Evolutionary conservation across 2,329 filamentous ascomycete genomes (phyloP), one percentile per base, ranked within the genome.

Genomic region (Chaetomium sp.): DNA sequence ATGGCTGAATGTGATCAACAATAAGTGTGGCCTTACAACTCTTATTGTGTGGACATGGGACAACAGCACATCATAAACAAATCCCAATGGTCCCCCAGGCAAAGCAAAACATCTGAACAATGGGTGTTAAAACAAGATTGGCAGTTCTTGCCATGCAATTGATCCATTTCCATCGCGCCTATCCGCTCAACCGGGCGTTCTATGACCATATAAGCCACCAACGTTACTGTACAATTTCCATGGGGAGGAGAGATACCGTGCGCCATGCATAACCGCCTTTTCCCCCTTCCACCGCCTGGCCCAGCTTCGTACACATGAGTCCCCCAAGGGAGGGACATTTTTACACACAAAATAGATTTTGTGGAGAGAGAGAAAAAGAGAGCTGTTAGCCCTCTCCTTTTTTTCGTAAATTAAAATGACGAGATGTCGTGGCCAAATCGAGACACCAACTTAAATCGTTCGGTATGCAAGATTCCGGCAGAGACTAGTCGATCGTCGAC

Each of bases 241-340:
- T 66, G 68, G 19, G 70, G 77, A 77, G 76, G 74, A 78, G 77
- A 79, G 76, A 63, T 71, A 71, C 76, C 73, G 71, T 71, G 74
- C 71, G 70, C 70, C 71, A 75, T 70, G 67, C 69, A 61, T 60
- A 59, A 60, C 60, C 57, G 48, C 44, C 45, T 54, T 49, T 53
- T 19, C 57, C 46, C 44, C 45, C 57, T 49, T 53, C 14, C 8
- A 11, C 34, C 48, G 51, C 49, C 44, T 52, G 37, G 51, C 49
- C 58, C 11, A 57, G 51, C 49, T 57, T 62, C 54, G 60, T 64
- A 63, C 63, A 64, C 55, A 44, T 56, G 40, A 34, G 49, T 51
- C 55, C 50, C 43, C 46, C 32, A n/a, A 47, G 34, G 53, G 47
- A 60, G 49, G 50, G 19, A 27, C 19, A 27, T 27, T 27, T 49